Evolutionary conservation across 2,329 filamentous ascomycete genomes (phyloP).

Genomic region (Endothia cerciana): DNA sequence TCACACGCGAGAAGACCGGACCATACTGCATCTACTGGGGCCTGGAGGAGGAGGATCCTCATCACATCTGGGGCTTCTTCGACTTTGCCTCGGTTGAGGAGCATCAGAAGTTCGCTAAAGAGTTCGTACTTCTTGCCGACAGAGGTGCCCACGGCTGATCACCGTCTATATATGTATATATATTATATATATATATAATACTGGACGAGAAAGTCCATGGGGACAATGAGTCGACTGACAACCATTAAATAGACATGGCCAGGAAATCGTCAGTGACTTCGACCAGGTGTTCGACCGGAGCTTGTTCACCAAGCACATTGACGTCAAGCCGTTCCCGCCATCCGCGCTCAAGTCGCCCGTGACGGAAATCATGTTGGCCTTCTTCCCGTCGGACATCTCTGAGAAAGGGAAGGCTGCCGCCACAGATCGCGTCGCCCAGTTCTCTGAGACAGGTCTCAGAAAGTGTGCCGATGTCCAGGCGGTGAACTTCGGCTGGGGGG

Average conservation of each 20-base stretch:
- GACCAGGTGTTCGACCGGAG: constrained; percentile 30
- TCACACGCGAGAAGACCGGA: constrained; percentile 29
- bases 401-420: constrained; percentile 11
- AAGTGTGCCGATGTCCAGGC: constrained; percentile 24
- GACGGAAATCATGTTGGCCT: constrained; percentile 29
- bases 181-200: no score
- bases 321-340: constrained; percentile 25
- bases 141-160: neutral
- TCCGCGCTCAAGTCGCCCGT: constrained; percentile 30
- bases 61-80: constrained; percentile 34
- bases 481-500: constrained; percentile 36
- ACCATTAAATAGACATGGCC: constrained; percentile 26
- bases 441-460: constrained; percentile 28
- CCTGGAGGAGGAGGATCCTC: constrained; percentile 32
- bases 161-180: no score
- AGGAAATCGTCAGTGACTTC: constrained; percentile 31
- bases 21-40: constrained; percentile 33
- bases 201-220: neutral
- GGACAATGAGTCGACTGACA: neutral
- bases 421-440: constrained; percentile 2
- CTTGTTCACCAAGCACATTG: constrained; percentile 33
- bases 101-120: constrained; percentile 32
- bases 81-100: constrained; percentile 35
- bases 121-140: constrained; percentile 24
- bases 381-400: constrained; percentile 26